These are phyloP conservation scores for Arthrobotrys musiformis DNA, from an alignment of 2,329 filamentous ascomycete species.

Conservation along the genomic window DNA sequence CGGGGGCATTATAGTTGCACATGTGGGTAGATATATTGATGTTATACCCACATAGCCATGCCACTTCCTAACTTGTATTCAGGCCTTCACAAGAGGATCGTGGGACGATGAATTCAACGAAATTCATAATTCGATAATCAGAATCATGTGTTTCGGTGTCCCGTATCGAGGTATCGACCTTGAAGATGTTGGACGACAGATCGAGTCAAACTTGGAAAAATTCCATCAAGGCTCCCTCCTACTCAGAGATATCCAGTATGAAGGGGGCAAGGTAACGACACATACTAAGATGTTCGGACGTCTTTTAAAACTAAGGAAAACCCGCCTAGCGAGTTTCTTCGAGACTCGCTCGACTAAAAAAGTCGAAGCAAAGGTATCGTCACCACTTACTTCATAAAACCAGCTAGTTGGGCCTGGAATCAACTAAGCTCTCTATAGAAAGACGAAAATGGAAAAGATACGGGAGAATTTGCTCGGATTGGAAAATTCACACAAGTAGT, in stretches of 20 bases:
- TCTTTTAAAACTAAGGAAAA: slow-evolving; percentile 8
- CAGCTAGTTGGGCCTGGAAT: background rate
- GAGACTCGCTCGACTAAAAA: slow-evolving; percentile 28
- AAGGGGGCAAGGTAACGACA: background rate
- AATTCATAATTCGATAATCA: slow-evolving; percentile 30
- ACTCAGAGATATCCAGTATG: slow-evolving; percentile 12
- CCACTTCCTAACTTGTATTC: background rate
- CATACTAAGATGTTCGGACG: slow-evolving; percentile 11
- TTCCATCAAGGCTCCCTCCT: slow-evolving; percentile 23
- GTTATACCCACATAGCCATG: background rate
- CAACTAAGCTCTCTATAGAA: background rate
- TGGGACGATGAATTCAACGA: background rate
- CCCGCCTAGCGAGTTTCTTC: slow-evolving; percentile 15
- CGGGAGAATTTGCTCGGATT: slow-evolving; percentile 5
- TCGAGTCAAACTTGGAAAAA: slow-evolving; percentile 9
- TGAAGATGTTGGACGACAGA: slow-evolving; percentile 21
- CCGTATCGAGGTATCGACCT: slow-evolving; percentile 41
- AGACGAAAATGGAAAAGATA: background rate
- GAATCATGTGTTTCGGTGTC: slow-evolving; percentile 40
- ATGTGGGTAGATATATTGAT: background rate
- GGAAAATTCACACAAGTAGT: slow-evolving; percentile 21
- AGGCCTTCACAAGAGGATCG: slow-evolving; percentile 32
- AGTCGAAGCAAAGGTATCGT: slow-evolving; percentile 25
- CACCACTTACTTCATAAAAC: background rate
- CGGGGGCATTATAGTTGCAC: slow-evolving; percentile 33